Percentiles rank a stretch among this genome's conserved stretches.
Conservation (phyloP, 257 asterid genomes). For the Rhazya stricta region DNA sequence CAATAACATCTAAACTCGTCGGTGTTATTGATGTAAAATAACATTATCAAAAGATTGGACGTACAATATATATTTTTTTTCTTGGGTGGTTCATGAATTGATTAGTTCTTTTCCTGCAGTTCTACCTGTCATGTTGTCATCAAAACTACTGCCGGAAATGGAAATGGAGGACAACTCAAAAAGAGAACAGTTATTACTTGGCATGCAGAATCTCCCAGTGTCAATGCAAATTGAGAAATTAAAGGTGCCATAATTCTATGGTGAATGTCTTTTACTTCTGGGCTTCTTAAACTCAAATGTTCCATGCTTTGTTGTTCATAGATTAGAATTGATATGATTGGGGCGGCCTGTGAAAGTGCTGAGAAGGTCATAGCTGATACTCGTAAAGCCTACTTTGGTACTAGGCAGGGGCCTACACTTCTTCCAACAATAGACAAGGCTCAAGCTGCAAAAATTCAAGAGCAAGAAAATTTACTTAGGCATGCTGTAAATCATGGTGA, state of each 20-base stretch:
- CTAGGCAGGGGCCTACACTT: constrained; percentile 85
- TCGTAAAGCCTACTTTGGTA: constrained; percentile 76
- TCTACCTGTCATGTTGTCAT: constrained; percentile 95
- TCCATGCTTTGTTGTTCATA: constrained; percentile 28
- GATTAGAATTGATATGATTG: constrained; percentile 87
- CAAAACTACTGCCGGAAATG: constrained; percentile 95
- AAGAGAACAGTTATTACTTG: constrained; percentile 80
- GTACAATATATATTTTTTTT: background rate
- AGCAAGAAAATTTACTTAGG: constrained; percentile 85
- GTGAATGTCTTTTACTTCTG: constrained; percentile 6
- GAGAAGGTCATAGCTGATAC: constrained; percentile 94
- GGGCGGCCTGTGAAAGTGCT: constrained; percentile 94
- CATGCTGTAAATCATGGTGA: constrained; percentile 94
- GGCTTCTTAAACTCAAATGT: constrained; percentile 11
- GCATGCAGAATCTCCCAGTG: constrained; percentile 75
- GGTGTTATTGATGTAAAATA: background rate
- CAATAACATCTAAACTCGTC: background rate
- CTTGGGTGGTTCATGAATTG: background rate
- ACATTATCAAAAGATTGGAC: background rate
- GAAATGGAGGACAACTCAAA: constrained; percentile 81
- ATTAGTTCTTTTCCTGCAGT: constrained; percentile 39
- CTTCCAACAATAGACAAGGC: constrained; percentile 94
- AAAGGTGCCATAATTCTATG: constrained; percentile 32
- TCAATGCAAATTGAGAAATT: constrained; percentile 76
- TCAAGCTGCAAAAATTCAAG: constrained; percentile 98